A percentile compares a stretch with the other conserved stretches of the same genome.
Conservation (phyloP, 1,284 basidiomycete species). For the Kalmanozyma brasiliensis region DNA sequence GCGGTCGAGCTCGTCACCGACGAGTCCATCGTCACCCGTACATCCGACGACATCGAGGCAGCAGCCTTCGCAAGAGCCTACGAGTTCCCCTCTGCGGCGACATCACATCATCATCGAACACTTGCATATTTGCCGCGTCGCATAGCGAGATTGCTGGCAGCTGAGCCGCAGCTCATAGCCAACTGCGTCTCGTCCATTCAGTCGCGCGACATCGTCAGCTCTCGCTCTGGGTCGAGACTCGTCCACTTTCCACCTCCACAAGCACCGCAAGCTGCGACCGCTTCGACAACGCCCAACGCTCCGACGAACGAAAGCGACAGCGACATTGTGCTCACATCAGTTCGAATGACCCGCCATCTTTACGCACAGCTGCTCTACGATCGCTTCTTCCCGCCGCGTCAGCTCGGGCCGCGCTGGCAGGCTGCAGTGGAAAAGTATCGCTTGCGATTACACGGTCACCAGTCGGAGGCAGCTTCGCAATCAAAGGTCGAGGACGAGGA, state of each 20-base stretch:
- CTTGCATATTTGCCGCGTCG: constrained; percentile 82
- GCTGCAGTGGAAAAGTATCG: constrained; percentile 51
- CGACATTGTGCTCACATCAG: constrained; percentile 23
- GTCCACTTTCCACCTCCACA: constrained; percentile 83
- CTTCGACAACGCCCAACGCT: background rate
- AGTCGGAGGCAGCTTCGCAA: background rate
- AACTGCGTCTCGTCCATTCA: constrained; percentile 71
- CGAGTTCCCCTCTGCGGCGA: constrained; percentile 75
- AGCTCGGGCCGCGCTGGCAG: constrained; percentile 75
- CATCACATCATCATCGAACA: constrained; percentile 77
- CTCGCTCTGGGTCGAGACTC: constrained; percentile 86
- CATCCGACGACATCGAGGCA: constrained; percentile 62
- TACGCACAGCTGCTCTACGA: constrained; percentile 92
- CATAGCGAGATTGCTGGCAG: constrained; percentile 78
- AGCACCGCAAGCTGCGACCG: constrained; percentile 70
- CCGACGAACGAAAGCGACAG: background rate
- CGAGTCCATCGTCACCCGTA: constrained; percentile 72
- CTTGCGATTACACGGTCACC: constrained; percentile 15
- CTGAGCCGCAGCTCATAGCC: constrained; percentile 78
- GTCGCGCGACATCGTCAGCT: constrained; percentile 41
- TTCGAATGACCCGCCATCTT: constrained; percentile 55
- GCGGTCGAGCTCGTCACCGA: constrained; percentile 71
- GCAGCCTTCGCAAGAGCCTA: constrained; percentile 44
- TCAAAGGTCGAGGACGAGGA: constrained; percentile 31
- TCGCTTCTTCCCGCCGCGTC: constrained; percentile 88